phyloP scores from a whole-genome alignment of 2,329 filamentous ascomycete species.

The Stagonosporopsis rhizophila region DNA sequence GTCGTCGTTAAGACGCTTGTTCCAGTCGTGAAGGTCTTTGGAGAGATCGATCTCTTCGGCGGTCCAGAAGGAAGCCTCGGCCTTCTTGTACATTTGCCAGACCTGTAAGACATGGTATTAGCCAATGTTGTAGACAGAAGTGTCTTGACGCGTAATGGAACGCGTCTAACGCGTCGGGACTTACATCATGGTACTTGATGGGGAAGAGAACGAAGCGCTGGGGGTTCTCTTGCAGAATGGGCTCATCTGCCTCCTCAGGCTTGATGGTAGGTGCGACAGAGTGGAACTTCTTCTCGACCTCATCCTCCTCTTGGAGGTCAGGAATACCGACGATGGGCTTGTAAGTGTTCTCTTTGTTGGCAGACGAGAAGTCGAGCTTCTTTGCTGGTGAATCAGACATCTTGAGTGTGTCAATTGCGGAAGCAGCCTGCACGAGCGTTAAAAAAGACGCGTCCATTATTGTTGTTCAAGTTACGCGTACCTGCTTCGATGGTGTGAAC shows the following conservation, averaged over 20 bases:
- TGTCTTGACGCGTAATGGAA: constrained; percentile 66
- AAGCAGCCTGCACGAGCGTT: constrained; percentile 71
- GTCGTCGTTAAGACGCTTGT: constrained; percentile 94
- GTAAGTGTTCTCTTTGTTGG: constrained; percentile 84
- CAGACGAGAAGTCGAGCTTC: constrained; percentile 78
- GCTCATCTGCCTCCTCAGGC: constrained; percentile 80
- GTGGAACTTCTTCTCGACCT: constrained; percentile 58
- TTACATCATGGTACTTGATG: constrained; percentile 98
- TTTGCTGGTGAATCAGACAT: constrained; percentile 88
- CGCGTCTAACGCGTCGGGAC: constrained; percentile 57
- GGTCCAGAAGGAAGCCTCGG: constrained; percentile 99
- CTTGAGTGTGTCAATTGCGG: constrained; percentile 85
- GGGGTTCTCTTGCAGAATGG: constrained; percentile 92
- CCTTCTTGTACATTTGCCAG: constrained; percentile 99
- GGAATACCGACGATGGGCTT: constrained; percentile 62
- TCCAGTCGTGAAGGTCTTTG: constrained; percentile 99
- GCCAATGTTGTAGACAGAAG: constrained; percentile 20
- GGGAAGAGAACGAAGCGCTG: constrained; percentile 97
- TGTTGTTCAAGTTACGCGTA: constrained; percentile 55
- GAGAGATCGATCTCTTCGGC: constrained; percentile 99
- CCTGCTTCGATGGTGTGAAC: constrained; percentile 76
- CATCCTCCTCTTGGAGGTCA: constrained; percentile 49
- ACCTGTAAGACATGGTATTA: constrained; percentile 67
- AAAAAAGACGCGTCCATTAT: constrained; percentile 44
- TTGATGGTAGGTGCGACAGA: constrained; percentile 60